Base-by-base conservation (phyloP, 2,329 filamentous ascomycete genomes). In the Calonectria multiphialidica region DNA sequence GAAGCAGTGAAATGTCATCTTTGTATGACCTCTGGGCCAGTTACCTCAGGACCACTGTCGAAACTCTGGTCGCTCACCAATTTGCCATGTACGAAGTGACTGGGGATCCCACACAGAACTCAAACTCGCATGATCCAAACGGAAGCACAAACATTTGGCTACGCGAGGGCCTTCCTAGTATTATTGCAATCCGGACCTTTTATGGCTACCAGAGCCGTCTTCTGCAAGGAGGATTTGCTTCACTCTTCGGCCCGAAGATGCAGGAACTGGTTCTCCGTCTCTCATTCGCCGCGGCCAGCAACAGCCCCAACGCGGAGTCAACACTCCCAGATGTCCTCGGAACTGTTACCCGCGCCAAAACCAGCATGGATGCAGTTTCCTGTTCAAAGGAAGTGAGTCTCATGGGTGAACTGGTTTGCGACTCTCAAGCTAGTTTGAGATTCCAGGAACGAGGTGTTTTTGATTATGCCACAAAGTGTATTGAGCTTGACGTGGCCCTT, bases 21-120 rank as follows among this genome's bases (percentile, higher is more conserved):
- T 76, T 90, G 1, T 87, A 89, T 66, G 86, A 88, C 72, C 82
- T 88, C 8, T 90, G 88, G 87, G 80, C 85, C 0, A 84, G 84
- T 0, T 89, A 90, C 70, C 82, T 90, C 2, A 82, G 86, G 1
- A 86, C 83, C 0, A 84, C 84, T 0, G 87, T 89, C 1, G 88
- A 89, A 76, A 89, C 86, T 0, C 81, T 90, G 0, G 88, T 89
- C 0, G 86, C 87, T 1, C 86, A 90, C 61, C 87, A 87, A 68
- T 88, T 90, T 70, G 87, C 89, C 75, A 88, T 89, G 81, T 84
- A 88, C 47, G 85, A 88, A 25, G 87, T 89, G 49, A 83, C 87
- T 78, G 86, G 85, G 3, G 84, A 84, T 0, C 81, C 82, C 1
- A 84, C 72, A 0, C 72, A 76, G 2, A 68, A 65, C 0, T 70